These are phyloP conservation scores for Pseudoneurospora amorphoporcata DNA, from an alignment of 495 filamentous ascomycete genomes.

Conservation along the genomic window DNA sequence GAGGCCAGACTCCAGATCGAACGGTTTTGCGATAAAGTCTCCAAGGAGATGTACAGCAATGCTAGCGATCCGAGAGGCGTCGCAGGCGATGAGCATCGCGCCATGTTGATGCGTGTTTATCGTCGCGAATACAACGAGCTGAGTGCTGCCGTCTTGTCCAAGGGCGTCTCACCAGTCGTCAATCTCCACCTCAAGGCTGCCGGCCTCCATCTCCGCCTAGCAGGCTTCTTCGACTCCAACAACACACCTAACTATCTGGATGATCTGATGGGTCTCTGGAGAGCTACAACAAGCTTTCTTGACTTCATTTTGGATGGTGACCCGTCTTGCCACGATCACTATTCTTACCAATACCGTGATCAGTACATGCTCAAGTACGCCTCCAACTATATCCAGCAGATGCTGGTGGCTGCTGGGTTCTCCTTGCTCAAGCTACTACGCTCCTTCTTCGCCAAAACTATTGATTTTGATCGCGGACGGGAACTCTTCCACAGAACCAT, in stretches of 20 bases:
- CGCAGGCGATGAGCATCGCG: constrained; percentile 57
- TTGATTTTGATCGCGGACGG: constrained; percentile 66
- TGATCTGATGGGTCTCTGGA: constrained; percentile 68
- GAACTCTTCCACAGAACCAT: constrained; percentile 68
- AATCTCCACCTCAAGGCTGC: constrained; percentile 68
- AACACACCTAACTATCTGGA: constrained; percentile 62
- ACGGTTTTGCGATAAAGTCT: constrained; percentile 77
- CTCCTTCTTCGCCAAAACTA: constrained; percentile 65
- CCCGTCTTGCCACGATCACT: constrained; percentile 10
- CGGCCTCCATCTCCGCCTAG: constrained; percentile 72
- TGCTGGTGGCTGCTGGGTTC: constrained; percentile 82
- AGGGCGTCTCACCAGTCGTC: constrained; percentile 47
- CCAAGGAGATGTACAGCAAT: constrained; percentile 73
- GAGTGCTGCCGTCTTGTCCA: constrained; percentile 40
- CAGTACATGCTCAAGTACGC: constrained; percentile 53
- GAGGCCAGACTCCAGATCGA: constrained; percentile 66
- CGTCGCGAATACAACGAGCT: constrained; percentile 46
- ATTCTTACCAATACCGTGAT: constrained; percentile 22
- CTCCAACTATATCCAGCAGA: constrained; percentile 83
- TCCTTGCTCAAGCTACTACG: constrained; percentile 76
- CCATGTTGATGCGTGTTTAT: constrained; percentile 53
- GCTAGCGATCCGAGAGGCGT: constrained; percentile 64
- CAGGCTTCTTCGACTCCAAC: constrained; percentile 80
- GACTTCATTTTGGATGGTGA: constrained; percentile 56
- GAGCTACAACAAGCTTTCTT: constrained; percentile 63